Percentiles rank a stretch among this genome's conserved stretches.
Evolutionary conservation across 768 basidiomycete genomes (phyloP).

Genomic region (Pleurotus sapidus): DNA sequence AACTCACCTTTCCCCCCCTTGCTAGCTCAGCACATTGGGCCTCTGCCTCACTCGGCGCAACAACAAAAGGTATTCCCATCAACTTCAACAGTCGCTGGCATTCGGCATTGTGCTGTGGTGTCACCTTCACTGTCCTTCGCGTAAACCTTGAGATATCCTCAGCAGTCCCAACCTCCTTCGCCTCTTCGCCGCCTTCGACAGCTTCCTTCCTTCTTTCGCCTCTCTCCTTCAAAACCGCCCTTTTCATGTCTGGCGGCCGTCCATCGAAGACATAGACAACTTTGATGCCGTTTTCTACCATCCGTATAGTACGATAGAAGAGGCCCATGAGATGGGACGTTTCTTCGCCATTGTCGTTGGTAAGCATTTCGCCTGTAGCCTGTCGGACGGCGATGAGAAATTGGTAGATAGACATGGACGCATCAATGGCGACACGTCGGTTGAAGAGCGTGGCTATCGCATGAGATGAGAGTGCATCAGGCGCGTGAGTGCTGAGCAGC

Average conservation of each 20-base stretch:
- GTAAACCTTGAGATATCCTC: constrained; percentile 93
- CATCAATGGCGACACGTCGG: constrained; percentile 97
- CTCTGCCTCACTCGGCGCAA: constrained; percentile 97
- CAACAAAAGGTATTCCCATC: constrained; percentile 96
- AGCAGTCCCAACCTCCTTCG: constrained; percentile 83
- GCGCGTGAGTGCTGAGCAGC: constrained; percentile 87
- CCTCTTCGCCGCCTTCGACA: constrained; percentile 92
- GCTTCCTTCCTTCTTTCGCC: constrained; percentile 89
- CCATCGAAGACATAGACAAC: constrained; percentile 98
- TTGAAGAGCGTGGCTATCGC: constrained; percentile 98
- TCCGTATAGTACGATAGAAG: constrained; percentile 96
- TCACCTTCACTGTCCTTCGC: constrained; percentile 91
- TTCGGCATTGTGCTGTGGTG: constrained; percentile 94
- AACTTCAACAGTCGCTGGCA: constrained; percentile 81
- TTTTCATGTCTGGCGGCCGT: constrained; percentile 96
- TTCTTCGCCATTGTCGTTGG: constrained; percentile 96
- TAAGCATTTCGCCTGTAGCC: constrained; percentile 94
- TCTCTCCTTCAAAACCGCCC: constrained; percentile 96
- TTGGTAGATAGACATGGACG: constrained; percentile 96
- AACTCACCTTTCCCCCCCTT: constrained; percentile 81
- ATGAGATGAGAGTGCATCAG: constrained; percentile 70
- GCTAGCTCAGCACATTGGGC: constrained; percentile 98
- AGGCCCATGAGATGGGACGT: constrained; percentile 98
- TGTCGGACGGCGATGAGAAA: constrained; percentile 98
- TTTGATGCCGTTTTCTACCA: constrained; percentile 98